Base-by-base conservation (phyloP, 2,329 filamentous ascomycete genomes). In the Amauroascus verrucosus region DNA sequence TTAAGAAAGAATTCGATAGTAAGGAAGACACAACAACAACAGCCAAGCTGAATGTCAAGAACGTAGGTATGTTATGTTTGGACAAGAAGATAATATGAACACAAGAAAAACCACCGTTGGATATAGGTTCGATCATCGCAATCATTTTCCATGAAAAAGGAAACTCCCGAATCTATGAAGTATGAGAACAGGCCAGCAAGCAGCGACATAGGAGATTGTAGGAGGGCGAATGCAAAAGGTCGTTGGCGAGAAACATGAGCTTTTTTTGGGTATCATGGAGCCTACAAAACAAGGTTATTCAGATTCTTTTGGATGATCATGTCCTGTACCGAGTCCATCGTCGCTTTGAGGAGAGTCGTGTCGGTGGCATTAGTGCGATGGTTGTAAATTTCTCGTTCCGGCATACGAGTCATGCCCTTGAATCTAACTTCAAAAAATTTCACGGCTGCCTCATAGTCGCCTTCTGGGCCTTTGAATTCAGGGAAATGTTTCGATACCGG, bases 241-340 rank as follows among this genome's bases (percentile, higher is more conserved):
- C 33, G 16, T 44, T 11, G 13, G 33, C 7, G 16, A 46, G 24
- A 18, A 24, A 22, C 20, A 6, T 14, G 30, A 46, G n/a, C n/a
- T n/a, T n/a, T 24, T 38, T 52, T 52, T 38, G 54, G 38, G 37
- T 46, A 48, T 52, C 32, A 51, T 40, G 33, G 37, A 37, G 22
- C 47, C 24, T 71, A 86, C 70, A 86, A 73, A 64, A 90, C 87
- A 63, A 89, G 74, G 70, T 85, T 84, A 71, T 88, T 86, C 53
- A 90, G 76, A 67, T 89, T 89, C 66, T 84, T 84, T 70, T 89
- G 85, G 63, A 89, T 88, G 63, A 89, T 87, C 83, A 88, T 91
- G 67, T 91, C 86, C 70, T 91, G 86, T 53, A 91, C 86, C 9
- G 85, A 88, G 58, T 80, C 78, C 87, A 91, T 91, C 37, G 87